Conservation (phyloP, 2,329 filamentous ascomycete genomes). For the Alternaria infectoria region DNA sequence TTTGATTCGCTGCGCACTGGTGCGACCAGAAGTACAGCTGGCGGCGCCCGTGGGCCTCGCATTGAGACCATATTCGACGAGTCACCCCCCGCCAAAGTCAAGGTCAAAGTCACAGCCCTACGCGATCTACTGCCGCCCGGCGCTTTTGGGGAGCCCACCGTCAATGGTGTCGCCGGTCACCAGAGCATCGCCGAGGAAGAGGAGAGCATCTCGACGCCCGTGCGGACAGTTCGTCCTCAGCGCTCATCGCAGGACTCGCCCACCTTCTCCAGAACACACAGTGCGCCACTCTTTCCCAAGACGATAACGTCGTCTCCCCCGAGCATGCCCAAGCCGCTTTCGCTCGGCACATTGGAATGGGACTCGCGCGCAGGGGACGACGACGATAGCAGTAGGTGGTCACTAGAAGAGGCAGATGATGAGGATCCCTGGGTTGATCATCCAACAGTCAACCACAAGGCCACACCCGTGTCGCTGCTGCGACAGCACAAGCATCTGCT, state of each 20-base stretch:
- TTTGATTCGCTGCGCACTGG: constrained; percentile 78
- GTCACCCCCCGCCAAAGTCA: constrained; percentile 61
- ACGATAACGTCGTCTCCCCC: constrained; percentile 55
- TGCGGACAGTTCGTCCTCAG: constrained; percentile 51
- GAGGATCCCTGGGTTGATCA: constrained; percentile 50
- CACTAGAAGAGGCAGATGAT: constrained; percentile 48
- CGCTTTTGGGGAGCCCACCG: constrained; percentile 49
- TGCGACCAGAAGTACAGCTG: constrained; percentile 68
- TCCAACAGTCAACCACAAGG: constrained; percentile 39
- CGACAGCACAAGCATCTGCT: constrained; percentile 42
- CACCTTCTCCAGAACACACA: constrained; percentile 35
- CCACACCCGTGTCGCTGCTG: constrained; percentile 40
- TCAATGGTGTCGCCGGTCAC: constrained; percentile 42
- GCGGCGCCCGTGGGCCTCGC: constrained; percentile 69
- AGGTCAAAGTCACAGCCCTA: constrained; percentile 53
- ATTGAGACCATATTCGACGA: constrained; percentile 85
- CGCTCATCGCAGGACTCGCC: constrained; percentile 45
- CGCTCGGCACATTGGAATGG: constrained; percentile 50
- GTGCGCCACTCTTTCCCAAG: constrained; percentile 47
- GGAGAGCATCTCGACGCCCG: constrained; percentile 57
- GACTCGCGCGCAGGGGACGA: constrained; percentile 48
- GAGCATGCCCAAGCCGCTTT: constrained; percentile 51
- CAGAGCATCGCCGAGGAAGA: constrained; percentile 59
- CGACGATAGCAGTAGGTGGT: constrained; percentile 51
- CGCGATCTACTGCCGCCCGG: constrained; percentile 58